Evolutionary conservation across 345 rosid genomes (phyloP), one percentile per base, ranked within the genome.

Genomic region (Citrus cavaleriei): DNA sequence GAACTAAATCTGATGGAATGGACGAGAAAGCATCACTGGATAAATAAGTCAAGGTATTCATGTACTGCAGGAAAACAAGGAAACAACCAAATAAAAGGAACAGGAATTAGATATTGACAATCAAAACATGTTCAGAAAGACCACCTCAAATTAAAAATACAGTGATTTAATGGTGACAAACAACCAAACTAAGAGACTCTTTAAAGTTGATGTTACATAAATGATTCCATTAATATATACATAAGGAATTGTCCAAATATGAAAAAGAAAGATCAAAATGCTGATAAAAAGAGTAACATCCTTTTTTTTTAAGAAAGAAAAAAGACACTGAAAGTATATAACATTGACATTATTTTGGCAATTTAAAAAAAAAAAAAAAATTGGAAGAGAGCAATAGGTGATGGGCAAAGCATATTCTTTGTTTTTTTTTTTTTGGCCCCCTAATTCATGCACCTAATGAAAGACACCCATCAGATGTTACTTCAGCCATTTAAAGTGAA

Each of bases 1-100:
- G 87, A 78, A 92, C 89, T 83, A 96, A 81, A 77, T 96, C 99
- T 76, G 89, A 72, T 70, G 98, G 98, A 77, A 94, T 83, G 73
- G 91, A 88, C 66, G 94, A 94, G 85, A 96, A 96, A 76, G 95
- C 88, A 81, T 91, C 98, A 79, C 84, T 91, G 82, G 98, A 93
- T 82, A 96, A 88, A 82, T 94, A 96, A 80, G 86, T 93, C 91
- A 96, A 87, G 21, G 98, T 86, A 86, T 94, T 96, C 89, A 81
- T 86, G 84, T 91, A 96, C 98, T 95, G 97, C 95, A 91, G 55
- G 68, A 57, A 77, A 70, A 77, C 63, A 75, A 21, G 78, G 14
- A 60, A 60, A 55, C 9, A 8, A 57, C 49, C 21, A 28, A 64
- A 27, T 1, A 27, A 21, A 22, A 40, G 0, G 28, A 46, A 49